Evolutionary conservation across 148 eudicot species (phyloP).

Genomic region (Camellia sinensis): DNA sequence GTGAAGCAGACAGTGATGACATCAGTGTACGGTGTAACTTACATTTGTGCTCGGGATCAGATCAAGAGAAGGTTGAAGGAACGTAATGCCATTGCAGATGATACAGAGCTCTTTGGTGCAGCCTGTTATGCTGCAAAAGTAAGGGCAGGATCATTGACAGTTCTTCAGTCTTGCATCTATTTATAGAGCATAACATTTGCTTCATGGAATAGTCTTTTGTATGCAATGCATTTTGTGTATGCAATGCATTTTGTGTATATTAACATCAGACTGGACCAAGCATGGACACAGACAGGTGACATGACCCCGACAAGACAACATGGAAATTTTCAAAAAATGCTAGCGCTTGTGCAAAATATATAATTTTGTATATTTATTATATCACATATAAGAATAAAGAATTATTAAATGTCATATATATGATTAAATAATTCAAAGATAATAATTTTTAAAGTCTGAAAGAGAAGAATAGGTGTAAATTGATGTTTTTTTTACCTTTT

Average conservation of each 20-base stretch:
- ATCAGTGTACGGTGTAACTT: constrained; percentile 98
- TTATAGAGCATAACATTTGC: background rate
- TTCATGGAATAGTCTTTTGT: background rate
- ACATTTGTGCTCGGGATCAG: constrained; percentile 94
- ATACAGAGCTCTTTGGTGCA: constrained; percentile 65
- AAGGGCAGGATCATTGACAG: constrained; percentile 16
- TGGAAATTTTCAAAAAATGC: too few relatives aligned
- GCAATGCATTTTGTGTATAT: background rate
- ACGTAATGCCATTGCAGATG: constrained; percentile 59
- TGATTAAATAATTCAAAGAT: too few relatives aligned
- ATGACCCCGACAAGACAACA: too few relatives aligned
- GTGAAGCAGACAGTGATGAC: constrained; percentile 99
- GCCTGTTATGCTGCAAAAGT: constrained; percentile 96
- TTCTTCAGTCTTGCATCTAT: background rate
- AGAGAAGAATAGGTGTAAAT: too few relatives aligned
- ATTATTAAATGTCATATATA: too few relatives aligned
- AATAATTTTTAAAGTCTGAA: too few relatives aligned
- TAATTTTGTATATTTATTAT: too few relatives aligned
- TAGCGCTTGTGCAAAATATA: too few relatives aligned
- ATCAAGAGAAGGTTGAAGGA: constrained; percentile 90
- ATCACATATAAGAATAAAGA: too few relatives aligned
- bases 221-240: too few relatives aligned
- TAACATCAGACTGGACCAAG: background rate
- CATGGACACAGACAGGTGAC: too few relatives aligned
- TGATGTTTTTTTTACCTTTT: too few relatives aligned